Evolutionary conservation across 2,329 filamentous ascomycete species (phyloP).

Genomic region (Geosmithia flava): DNA sequence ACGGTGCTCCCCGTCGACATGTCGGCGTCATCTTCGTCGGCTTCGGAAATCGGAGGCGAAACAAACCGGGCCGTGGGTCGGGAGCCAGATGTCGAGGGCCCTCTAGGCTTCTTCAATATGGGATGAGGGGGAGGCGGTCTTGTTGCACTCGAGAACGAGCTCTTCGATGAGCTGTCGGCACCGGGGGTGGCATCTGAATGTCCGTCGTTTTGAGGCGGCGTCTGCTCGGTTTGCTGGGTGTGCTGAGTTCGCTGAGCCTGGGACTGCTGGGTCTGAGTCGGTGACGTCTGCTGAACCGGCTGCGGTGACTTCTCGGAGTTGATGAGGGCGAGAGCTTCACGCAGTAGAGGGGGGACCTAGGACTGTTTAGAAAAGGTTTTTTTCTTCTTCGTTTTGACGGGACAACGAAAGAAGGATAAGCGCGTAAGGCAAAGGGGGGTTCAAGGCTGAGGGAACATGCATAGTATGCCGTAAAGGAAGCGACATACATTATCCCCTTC

Average conservation of each 20-base stretch:
- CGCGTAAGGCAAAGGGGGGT: neutral
- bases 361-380: neutral
- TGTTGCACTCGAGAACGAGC: conserved; percentile 25
- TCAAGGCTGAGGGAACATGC: neutral
- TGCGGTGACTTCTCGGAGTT: conserved; percentile 6
- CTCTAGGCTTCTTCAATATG: conserved; percentile 47
- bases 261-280: too few species aligned
- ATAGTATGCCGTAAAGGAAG: neutral
- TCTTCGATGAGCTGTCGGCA: neutral
- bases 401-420: neutral
- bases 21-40: conserved; percentile 20
- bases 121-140: conserved; percentile 38
- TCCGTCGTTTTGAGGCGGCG: neutral
- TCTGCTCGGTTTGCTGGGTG: neutral
- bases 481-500: conserved; percentile 33
- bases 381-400: too few species aligned
- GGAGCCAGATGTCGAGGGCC: conserved; percentile 37
- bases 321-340: conserved; percentile 10
- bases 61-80: conserved; percentile 50
- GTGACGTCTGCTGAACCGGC: too few species aligned
- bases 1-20: conserved; percentile 27
- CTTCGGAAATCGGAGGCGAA: conserved; percentile 36
- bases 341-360: conserved; percentile 14
- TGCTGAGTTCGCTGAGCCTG: neutral
- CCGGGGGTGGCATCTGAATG: conserved; percentile 2